Evolutionary conservation across 1,139 yeast genomes (phyloP).

Genomic region (Fermentozyma sake): DNA sequence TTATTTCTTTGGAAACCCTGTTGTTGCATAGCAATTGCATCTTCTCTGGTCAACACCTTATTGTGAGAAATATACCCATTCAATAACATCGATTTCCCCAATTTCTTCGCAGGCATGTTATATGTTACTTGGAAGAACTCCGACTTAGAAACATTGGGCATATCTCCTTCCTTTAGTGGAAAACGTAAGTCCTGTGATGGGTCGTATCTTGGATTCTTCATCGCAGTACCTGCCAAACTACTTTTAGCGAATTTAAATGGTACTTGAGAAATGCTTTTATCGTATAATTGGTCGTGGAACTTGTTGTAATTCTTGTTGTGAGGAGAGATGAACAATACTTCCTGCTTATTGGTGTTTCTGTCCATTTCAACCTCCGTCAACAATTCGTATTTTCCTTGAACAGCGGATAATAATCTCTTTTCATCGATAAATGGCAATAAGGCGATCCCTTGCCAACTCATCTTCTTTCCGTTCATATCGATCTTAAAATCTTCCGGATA

Average conservation of each 20-base stretch:
- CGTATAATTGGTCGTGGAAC: slow-evolving; percentile 32
- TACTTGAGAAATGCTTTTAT: slow-evolving; percentile 21
- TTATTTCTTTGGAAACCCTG: slow-evolving; percentile 31
- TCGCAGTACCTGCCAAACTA: slow-evolving; percentile 67
- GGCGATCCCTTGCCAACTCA: slow-evolving; percentile 95
- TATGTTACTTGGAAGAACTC: slow-evolving; percentile 57
- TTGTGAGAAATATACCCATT: slow-evolving; percentile 70
- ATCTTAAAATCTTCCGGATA: slow-evolving; percentile 86
- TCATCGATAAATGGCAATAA: slow-evolving; percentile 89
- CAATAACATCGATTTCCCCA: slow-evolving; percentile 77
- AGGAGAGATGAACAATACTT: slow-evolving; percentile 56
- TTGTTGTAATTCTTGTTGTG: slow-evolving; percentile 45
- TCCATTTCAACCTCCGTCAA: slow-evolving; percentile 65
- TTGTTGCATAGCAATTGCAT: slow-evolving; percentile 57
- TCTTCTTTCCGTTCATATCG: slow-evolving; percentile 93
- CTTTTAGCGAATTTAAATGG: slow-evolving; percentile 45
- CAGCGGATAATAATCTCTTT: slow-evolving; percentile 60
- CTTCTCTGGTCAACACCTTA: slow-evolving; percentile 62
- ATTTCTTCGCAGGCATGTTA: slow-evolving; percentile 46
- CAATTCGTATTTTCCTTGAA: slow-evolving; percentile 57
- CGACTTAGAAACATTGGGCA: slow-evolving; percentile 54
- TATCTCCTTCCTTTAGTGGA: slow-evolving; percentile 58
- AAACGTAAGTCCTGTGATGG: slow-evolving; percentile 46
- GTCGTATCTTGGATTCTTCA: slow-evolving; percentile 39
- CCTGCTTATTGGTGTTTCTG: slow-evolving; percentile 65